These are phyloP conservation scores for Coleophoma crateriformis DNA, from an alignment of 2,329 filamentous ascomycete species.

Conservation along the genomic window DNA sequence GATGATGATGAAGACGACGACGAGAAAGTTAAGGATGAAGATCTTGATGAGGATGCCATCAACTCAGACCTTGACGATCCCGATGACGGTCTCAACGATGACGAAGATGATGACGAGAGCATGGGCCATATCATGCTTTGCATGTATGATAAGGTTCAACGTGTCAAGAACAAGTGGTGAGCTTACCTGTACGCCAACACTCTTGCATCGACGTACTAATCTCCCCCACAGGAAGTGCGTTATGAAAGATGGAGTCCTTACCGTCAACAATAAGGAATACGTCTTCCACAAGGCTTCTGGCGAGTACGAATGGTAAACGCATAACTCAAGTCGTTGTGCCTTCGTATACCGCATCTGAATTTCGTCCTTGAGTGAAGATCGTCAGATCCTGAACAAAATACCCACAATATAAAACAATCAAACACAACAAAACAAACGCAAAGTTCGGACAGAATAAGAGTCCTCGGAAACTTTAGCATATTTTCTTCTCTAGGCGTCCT, in stretches of 20 bases:
- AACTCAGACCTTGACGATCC: slow-evolving; percentile 97
- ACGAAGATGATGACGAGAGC: slow-evolving; percentile 81
- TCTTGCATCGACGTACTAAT: not conserved
- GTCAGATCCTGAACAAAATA: too few relatives aligned
- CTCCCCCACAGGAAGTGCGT: slow-evolving; percentile 76
- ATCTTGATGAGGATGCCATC: slow-evolving; percentile 87
- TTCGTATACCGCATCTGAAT: too few relatives aligned
- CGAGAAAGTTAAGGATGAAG: slow-evolving; percentile 50
- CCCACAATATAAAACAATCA: too few relatives aligned
- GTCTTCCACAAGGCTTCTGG: slow-evolving; percentile 97
- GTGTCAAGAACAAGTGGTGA: slow-evolving; percentile 97
- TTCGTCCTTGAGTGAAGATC: too few relatives aligned
- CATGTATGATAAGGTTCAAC: slow-evolving; percentile 98
- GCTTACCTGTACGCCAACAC: slow-evolving; percentile 19
- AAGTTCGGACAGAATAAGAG: too few relatives aligned
- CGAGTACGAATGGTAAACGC: slow-evolving; percentile 88
- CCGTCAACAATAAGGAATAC: slow-evolving; percentile 90
- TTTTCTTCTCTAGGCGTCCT: too few relatives aligned
- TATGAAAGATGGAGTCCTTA: slow-evolving; percentile 92
- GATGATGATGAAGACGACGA: slow-evolving; percentile 56
- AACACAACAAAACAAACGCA: too few relatives aligned
- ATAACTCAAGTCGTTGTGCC: too few relatives aligned
- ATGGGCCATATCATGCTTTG: slow-evolving; percentile 92
- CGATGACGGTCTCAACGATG: slow-evolving; percentile 77
- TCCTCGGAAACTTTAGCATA: too few relatives aligned